These are phyloP conservation scores for Phytophthora syringae DNA, from an alignment of 352 stramenopile species.

Conservation along the genomic window DNA sequence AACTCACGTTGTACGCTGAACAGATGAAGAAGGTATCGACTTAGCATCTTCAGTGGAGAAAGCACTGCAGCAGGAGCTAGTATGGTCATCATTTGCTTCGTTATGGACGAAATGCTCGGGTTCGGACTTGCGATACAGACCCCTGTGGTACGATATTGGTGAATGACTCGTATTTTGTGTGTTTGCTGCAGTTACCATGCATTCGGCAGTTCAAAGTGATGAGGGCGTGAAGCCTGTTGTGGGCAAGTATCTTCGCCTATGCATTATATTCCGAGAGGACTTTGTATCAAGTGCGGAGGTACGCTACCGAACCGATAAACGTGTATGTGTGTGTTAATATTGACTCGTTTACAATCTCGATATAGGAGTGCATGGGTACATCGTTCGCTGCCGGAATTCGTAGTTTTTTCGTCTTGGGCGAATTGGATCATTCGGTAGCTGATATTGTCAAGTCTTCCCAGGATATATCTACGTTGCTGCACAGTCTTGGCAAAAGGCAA, in stretches of 20 bases:
- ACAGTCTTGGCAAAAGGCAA: constrained; percentile 45
- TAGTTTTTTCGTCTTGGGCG: constrained; percentile 40
- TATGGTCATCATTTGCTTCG: constrained; percentile 43
- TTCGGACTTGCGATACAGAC: constrained; percentile 12
- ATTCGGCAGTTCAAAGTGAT: constrained; percentile 17
- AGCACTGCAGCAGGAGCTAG: constrained; percentile 43
- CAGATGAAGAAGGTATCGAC: constrained; percentile 65
- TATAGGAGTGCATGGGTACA: constrained; percentile 17
- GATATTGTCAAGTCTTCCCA: constrained; percentile 40
- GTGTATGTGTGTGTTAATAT: not conserved
- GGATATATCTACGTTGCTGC: constrained; percentile 21
- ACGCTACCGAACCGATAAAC: not conserved
- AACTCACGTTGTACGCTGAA: not conserved
- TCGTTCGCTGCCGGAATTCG: constrained; percentile 34
- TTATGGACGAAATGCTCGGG: constrained; percentile 51
- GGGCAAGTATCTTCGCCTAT: constrained; percentile 48
- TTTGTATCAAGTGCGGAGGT: constrained; percentile 52
- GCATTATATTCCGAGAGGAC: constrained; percentile 46
- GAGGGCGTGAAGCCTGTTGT: constrained; percentile 5
- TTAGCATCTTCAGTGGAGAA: constrained; percentile 51
- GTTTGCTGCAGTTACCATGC: constrained; percentile 28
- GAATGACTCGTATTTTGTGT: not conserved
- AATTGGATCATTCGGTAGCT: constrained; percentile 47
- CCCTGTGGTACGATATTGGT: not conserved
- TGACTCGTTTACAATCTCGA: not conserved